Percentiles rank a stretch among this genome's conserved stretches.
Conservation (phyloP, 139 green algal species). For the Chlorella sp. region DNA sequence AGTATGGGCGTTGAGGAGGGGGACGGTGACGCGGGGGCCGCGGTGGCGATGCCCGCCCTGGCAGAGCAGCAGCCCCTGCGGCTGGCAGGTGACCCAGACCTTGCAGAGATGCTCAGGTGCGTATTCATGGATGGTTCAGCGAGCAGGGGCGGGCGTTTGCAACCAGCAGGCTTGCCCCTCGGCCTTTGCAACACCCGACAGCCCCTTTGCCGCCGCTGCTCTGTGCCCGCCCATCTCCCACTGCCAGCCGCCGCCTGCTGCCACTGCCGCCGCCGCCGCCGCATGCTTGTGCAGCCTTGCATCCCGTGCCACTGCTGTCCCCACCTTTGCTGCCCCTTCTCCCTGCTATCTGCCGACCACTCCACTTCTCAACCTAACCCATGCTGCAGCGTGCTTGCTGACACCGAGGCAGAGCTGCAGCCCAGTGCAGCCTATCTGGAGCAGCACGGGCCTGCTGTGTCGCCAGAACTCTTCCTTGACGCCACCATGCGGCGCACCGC, state of each 20-base stretch:
- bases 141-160: too few relatives aligned
- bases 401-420: slow-evolving; percentile 13
- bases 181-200: too few relatives aligned
- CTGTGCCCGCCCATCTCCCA: background rate
- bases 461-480: slow-evolving; percentile 43
- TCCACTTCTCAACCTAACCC: background rate
- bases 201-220: too few relatives aligned
- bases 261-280: background rate
- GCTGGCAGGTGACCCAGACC: slow-evolving; percentile 3
- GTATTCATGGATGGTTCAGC: background rate
- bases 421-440: slow-evolving; percentile 17
- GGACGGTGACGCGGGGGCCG: background rate
- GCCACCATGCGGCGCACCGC: slow-evolving; percentile 50
- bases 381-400: slow-evolving; percentile 23
- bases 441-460: slow-evolving; percentile 4
- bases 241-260: background rate
- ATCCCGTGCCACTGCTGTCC: background rate
- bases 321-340: background rate
- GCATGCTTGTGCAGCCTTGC: background rate
- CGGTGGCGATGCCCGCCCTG: background rate
- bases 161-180: too few relatives aligned
- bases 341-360: background rate
- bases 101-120: slow-evolving; percentile 17
- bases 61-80: background rate
- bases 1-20: background rate